Base-by-base conservation (phyloP, 306 rosid species). In the Cicer bijugum region DNA sequence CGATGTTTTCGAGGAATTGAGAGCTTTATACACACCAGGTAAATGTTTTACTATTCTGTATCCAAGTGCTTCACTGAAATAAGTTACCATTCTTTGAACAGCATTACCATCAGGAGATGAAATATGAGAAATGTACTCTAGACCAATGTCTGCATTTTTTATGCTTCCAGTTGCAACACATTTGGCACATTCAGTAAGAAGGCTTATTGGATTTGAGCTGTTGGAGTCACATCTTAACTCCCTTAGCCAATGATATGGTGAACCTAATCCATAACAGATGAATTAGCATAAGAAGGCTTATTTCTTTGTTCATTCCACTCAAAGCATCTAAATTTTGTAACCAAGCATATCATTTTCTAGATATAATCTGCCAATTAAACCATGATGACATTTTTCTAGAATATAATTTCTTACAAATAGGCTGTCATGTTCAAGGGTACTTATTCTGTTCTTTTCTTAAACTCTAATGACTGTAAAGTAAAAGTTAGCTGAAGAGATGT, bases 21-120 rank as follows among this genome's bases (percentile, higher is more conserved):
- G 82, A 60, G 99, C 86, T 71, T 78, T 89, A 12, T 87, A 81
- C 1, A 89, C 83, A 46, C 96, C 99, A 7, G 95, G 96, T 63
- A 85, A 84, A 8, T 79, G 75, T 47, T 87, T 85, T 12, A 93
- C 83, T 60, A 91, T 81, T 40, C 90, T 83, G 75, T 83, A 86
- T 4, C 90, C 94, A 56, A 93, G 91, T 15, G 92, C 97, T 83
- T 91, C 85, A 2, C 86, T 85, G 81, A 93, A 89, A 80, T 91
- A 91, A 42, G 92, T 84, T 4, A 89, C 96, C 37, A 90, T 79
- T 19, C 95, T 83, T 78, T 94, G 95, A 73, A 78, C 88, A 15
- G 92, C 75, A 77, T 85, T 87, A 0, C 96, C 96, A 58, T 87
- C 87, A 9, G 96, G 89, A 11, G 95, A 88, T 11, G 92, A 83